These are phyloP conservation scores for Polychytrium aggregatum DNA, from an alignment of 192 early-diverging fungal species.

Conservation along the genomic window DNA sequence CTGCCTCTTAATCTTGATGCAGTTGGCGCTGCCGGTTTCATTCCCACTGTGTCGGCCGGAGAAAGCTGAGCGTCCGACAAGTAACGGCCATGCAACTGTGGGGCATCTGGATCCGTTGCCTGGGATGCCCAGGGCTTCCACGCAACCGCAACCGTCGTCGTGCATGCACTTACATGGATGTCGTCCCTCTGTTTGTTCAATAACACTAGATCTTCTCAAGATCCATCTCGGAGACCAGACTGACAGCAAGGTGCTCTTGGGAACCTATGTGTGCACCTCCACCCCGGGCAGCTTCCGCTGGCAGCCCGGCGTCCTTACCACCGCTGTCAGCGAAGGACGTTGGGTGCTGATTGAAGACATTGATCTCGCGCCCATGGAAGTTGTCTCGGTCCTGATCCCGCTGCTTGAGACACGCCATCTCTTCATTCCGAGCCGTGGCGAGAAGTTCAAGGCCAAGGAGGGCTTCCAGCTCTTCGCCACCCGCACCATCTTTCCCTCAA, in stretches of 20 bases:
- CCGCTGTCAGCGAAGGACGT: conserved; percentile 74
- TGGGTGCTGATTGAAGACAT: conserved; percentile 99
- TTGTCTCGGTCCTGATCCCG: conserved; percentile 82
- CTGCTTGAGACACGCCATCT: conserved; percentile 81
- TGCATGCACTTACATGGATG: no score
- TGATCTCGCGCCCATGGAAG: conserved; percentile 89
- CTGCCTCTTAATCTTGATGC: no score
- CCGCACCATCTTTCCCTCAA: conserved; percentile 16
- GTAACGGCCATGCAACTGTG: background rate
- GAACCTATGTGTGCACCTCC: conserved; percentile 87
- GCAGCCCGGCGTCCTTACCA: conserved; percentile 87
- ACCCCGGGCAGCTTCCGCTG: conserved; percentile 90
- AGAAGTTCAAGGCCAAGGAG: conserved; percentile 69
- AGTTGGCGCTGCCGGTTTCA: no score
- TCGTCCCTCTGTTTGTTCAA: conserved; percentile 2
- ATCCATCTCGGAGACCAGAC: conserved; percentile 95
- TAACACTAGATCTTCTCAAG: conserved; percentile 61
- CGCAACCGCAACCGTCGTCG: background rate
- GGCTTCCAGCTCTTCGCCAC: conserved; percentile 93
- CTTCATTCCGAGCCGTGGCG: conserved; percentile 82
- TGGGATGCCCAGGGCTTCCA: background rate
- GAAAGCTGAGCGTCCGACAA: background rate
- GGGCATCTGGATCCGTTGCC: background rate
- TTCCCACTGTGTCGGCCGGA: no score
- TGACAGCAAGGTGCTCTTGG: conserved; percentile 86